These are phyloP conservation scores for Esteya vermicola DNA, from an alignment of 2,329 filamentous ascomycete genomes.

Conservation along the genomic window DNA sequence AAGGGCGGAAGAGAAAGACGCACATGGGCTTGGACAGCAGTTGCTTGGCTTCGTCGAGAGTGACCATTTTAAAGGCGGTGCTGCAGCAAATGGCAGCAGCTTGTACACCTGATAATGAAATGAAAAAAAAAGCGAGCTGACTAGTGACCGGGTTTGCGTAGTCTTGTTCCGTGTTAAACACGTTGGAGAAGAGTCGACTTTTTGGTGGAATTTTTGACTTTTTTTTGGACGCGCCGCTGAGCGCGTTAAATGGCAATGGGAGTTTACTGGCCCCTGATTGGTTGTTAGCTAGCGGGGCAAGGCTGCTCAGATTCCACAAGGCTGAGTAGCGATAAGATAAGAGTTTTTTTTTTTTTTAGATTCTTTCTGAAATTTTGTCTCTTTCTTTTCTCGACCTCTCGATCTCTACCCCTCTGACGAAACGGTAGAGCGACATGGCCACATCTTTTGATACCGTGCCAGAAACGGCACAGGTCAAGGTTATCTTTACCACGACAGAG, in stretches of 20 bases:
- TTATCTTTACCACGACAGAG: constrained; percentile 52
- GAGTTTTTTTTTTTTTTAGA: constrained; percentile 2
- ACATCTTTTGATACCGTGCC: constrained; percentile 4
- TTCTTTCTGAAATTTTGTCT: too few species aligned
- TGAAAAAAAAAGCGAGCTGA: background rate
- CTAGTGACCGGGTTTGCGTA: background rate
- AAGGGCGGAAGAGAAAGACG: constrained; percentile 10
- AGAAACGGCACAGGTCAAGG: constrained; percentile 42
- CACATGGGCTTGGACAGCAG: constrained; percentile 36
- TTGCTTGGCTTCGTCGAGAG: constrained; percentile 26
- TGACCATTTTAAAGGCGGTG: constrained; percentile 21
- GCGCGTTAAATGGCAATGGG: background rate
- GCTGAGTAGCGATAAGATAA: constrained; percentile 3
- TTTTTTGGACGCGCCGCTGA: too few species aligned
- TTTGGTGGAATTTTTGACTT: background rate
- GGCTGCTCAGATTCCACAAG: background rate
- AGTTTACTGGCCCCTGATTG: background rate
- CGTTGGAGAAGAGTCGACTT: background rate
- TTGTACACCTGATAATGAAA: too few species aligned
- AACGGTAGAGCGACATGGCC: background rate
- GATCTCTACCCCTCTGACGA: background rate
- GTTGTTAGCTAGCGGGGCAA: background rate
- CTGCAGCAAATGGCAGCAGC: too few species aligned
- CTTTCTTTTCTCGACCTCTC: background rate
- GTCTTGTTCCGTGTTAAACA: background rate